Evolutionary conservation across 176 grass and related monocot genomes (phyloP), one percentile per base, ranked within the genome.

Genomic region (Musa beccarii): DNA sequence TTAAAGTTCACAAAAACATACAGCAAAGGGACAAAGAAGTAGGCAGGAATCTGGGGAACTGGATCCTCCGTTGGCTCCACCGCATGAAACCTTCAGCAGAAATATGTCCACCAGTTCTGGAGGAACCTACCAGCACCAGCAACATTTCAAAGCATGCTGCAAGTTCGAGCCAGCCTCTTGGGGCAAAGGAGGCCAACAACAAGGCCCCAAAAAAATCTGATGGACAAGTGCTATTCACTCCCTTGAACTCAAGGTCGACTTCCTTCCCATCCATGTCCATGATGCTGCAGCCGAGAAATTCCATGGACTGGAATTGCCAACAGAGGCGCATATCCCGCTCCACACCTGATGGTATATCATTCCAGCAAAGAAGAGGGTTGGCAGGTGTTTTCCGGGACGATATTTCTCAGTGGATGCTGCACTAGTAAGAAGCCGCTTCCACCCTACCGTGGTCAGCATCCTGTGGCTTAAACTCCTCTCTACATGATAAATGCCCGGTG

Each of bases 41-140:
- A 13, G 95, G 95, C 24, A 86, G 88, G 19, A 98, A 89, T 77
- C 72, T 98, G 7, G 95, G 95, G 20, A 98, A 85, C 29, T 73
- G 73, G 14, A 87, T 98, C 62, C 88, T 98, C 28, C 88, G 90
- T 54, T 93, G 86, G 88, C 88, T 98, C 19, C 88, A 98, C 26
- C 84, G 82, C 86, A 93, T 98, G 88, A 98, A 98, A 79, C 95
- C 95, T 53, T 94, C 95, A 0, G 95, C 95, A 52, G 84, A 94
- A 86, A 98, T 98, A 79, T 86, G 95, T 0, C 86, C 88, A 57
- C 86, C 78, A 72, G 51, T 79, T 80, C 72, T 76, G 68, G 72
- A 34, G 11, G 67, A 26, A 29, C 15, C 73, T 56, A 65, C 80
- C 53, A 78, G 53, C 64, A 76, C 23, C 64, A 69, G 65, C 0